phyloP scores from a whole-genome alignment of 1,284 basidiomycete species.

The Ganoderma boninense region DNA sequence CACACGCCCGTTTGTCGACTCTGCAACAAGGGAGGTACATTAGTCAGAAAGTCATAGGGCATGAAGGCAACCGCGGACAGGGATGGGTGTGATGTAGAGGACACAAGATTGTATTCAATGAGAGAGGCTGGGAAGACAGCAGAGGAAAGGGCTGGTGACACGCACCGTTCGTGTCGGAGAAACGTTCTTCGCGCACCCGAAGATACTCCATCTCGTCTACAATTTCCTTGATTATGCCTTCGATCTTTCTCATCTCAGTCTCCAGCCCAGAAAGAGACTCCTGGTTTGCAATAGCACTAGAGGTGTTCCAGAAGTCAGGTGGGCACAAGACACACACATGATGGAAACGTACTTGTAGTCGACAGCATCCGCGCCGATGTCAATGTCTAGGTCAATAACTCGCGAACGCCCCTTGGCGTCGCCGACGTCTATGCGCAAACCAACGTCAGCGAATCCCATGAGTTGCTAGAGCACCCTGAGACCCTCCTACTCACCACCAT shows the following conservation, averaged over 20 bases:
- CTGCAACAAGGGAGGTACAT: constrained; percentile 51
- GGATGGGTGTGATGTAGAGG: not conserved
- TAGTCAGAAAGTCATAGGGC: not conserved
- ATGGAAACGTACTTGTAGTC: constrained; percentile 88
- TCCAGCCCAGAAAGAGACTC: constrained; percentile 96
- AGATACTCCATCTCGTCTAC: constrained; percentile 95
- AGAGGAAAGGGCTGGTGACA: constrained; percentile 29
- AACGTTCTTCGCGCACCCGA: constrained; percentile 88
- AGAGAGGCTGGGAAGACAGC: not conserved
- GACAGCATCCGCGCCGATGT: constrained; percentile 97
- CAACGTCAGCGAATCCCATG: not conserved
- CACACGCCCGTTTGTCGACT: constrained; percentile 91
- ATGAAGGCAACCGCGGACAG: not conserved
- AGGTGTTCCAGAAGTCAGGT: not conserved
- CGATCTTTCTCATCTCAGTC: constrained; percentile 98
- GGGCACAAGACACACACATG: not conserved
- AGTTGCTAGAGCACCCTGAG: not conserved
- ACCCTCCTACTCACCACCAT: constrained; percentile 64
- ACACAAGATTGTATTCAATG: not conserved
- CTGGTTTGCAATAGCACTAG: constrained; percentile 96
- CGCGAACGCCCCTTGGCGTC: constrained; percentile 62
- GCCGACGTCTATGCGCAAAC: constrained; percentile 48
- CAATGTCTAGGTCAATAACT: constrained; percentile 92
- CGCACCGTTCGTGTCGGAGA: constrained; percentile 93
- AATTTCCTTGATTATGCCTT: constrained; percentile 94